Base-by-base conservation (phyloP, 805 yeast genomes). In the Suhomyces sp. region DNA sequence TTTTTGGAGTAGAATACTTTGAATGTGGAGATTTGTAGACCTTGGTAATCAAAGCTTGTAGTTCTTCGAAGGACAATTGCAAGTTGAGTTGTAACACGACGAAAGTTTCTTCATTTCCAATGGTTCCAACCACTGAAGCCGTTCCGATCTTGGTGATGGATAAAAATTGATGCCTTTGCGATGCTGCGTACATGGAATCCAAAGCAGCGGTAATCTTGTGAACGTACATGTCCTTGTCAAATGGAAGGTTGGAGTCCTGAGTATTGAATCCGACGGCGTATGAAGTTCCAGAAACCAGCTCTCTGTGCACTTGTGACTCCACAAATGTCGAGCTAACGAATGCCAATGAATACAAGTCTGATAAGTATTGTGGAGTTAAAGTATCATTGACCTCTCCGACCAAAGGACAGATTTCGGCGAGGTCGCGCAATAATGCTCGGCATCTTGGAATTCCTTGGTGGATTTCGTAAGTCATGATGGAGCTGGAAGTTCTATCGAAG, bases 231-330 rank as follows among this genome's bases (percentile, higher is more conserved):
- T 40, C 42, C 9, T 39, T 27, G 17, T 31, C 33, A 31, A 31
- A 31, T 9, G 27, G 4, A 11, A 31, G 16, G n/a, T 31, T 19
- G 12, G 56, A 40, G 27, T 53, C 56, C 30, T 28, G 42, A n/a
- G 61, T 48, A 20, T 53, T 53, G 46, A 71, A 72, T 0, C 78
- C 79, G 12, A 75, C 68, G 1, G 78, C 70, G 51, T 63, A 73
- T 0, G 78, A 68, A 15, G 63, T 51, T 1, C 79, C 79, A 6
- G 76, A 70, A n/a, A 65, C 67, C 38, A 74, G 48, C 43, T 73
- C 79, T 39, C 78, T 51, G 55, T 73, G 77, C 37, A 69, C 48
- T 47, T 72, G 78, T 19, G 74, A 69, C 50, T 74, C 79, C 19
- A 65, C 44, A 26, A 70, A 57, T 3, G 69, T 56, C 2, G 74